Base-by-base conservation (phyloP, 768 basidiomycete species). In the Russula earlei region DNA sequence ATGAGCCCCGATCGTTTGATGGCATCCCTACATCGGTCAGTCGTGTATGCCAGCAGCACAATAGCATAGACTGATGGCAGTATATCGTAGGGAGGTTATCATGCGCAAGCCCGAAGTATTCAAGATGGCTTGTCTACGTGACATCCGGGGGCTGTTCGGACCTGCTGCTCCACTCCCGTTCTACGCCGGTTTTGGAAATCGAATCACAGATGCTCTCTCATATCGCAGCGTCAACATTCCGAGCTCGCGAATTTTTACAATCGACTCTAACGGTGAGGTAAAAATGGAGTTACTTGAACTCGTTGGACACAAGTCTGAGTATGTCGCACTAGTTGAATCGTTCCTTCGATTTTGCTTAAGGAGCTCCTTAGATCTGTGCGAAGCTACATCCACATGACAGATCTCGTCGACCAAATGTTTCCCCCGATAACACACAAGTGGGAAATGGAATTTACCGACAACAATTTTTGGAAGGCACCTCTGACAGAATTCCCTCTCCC, bases 361-460 rank as follows among this genome's bases (percentile, higher is more conserved):
- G 25, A 22, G 27, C 6, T 1, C 14, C 6, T n/a, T 36, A 62
- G 61, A 27, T 62, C 52, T 38, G 31, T 61, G 10, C 51, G 31
- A 19, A 93, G 92, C 52, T 98, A 98, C 69, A 97, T 97, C 57
- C 90, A 94, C 67, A 94, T 98, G 91, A 95, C 94, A 8, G 94
- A 98, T 69, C 80, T 99, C n/a, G 96, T 99, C 15, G 94, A 99
- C 72, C 94, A 96, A 71, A 94, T 96, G 85, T 99, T 99, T 75
- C 96, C 96, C 33, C 91, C 95, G 0, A 92, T 98, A 53, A 80
- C 92, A 67, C 82, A 85, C 49, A 91, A 90, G 67, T 86, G 84
- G 80, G 79, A 85, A 12, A 82, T 89, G 1, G 93, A 94, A 67
- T 99, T 80, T 68, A 96, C 94, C 1, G 95, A 98, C 69, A 93